phyloP scores from a whole-genome alignment of 176 grass and related monocot genomes.

The Avena eriantha region DNA sequence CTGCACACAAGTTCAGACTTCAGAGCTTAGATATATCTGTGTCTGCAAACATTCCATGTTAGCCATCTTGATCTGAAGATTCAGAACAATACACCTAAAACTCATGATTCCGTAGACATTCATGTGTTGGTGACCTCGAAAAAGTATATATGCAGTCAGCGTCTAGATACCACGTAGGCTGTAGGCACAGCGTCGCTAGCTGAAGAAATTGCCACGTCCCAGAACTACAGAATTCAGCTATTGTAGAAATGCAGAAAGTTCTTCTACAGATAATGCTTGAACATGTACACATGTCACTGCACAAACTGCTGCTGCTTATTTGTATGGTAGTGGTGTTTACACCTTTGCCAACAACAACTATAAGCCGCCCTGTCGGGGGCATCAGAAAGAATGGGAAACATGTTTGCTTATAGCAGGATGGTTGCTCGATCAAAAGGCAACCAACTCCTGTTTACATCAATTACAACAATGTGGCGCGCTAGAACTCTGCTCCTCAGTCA shows the following conservation, averaged over 20 bases:
- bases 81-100: not conserved
- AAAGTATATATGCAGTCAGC: not conserved
- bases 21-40: not conserved
- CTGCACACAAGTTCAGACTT: not conserved
- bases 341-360: slow-evolving; percentile 38
- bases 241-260: not conserved
- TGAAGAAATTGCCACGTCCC: not conserved
- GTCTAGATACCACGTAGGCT: too few species aligned
- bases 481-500: slow-evolving; percentile 12
- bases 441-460: slow-evolving; percentile 60
- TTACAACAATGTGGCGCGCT: slow-evolving; percentile 44
- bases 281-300: not conserved
- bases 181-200: not conserved
- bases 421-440: slow-evolving; percentile 55
- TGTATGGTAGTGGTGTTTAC: slow-evolving; percentile 42
- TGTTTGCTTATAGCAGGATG: slow-evolving; percentile 40
- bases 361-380: slow-evolving; percentile 12
- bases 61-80: not conserved
- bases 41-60: too few species aligned
- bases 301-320: slow-evolving; percentile 16
- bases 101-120: not conserved
- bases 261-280: not conserved
- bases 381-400: slow-evolving; percentile 24
- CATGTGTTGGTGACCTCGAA: not conserved
- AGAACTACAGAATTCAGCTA: not conserved